Percentiles rank a stretch among this genome's conserved stretches.
Conservation (phyloP, 1,139 yeast species). For the Protomyces pachydermus region DNA sequence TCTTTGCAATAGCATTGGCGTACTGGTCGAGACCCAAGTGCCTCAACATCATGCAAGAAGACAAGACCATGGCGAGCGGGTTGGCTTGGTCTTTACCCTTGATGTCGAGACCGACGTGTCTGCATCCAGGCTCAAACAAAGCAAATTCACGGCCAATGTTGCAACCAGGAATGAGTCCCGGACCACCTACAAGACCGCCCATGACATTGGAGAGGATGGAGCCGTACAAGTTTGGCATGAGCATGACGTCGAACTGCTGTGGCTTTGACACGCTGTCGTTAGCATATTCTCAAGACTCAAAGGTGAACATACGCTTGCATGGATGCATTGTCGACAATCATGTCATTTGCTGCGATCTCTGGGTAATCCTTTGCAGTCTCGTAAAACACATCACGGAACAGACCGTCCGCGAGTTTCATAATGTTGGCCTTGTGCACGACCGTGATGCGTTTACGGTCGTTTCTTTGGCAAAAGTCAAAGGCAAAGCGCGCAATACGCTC, state of each 20-base stretch:
- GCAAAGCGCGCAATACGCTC: constrained; percentile 98
- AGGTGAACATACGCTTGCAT: constrained; percentile 68
- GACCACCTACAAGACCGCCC: constrained; percentile 97
- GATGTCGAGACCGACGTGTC: constrained; percentile 94
- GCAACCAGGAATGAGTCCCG: constrained; percentile 98
- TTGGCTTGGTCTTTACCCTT: constrained; percentile 51
- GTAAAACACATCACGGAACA: constrained; percentile 90
- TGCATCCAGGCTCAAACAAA: constrained; percentile 98
- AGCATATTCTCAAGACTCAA: neutral
- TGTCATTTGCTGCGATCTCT: constrained; percentile 74
- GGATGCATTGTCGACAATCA: constrained; percentile 97
- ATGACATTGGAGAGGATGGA: constrained; percentile 94
- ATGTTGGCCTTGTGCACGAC: constrained; percentile 99
- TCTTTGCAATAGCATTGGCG: constrained; percentile 80
- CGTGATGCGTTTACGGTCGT: constrained; percentile 86
- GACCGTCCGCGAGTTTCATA: constrained; percentile 98
- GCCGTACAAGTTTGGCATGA: constrained; percentile 97
- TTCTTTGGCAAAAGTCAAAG: constrained; percentile 87
- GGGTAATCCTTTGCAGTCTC: constrained; percentile 79
- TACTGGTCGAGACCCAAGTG: constrained; percentile 83
- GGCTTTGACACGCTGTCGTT: constrained; percentile 69
- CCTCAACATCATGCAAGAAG: constrained; percentile 98
- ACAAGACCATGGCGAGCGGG: constrained; percentile 93
- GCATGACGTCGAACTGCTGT: constrained; percentile 95
- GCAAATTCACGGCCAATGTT: constrained; percentile 97